Base-by-base conservation (phyloP, 805 yeast species). In the Pichia cephalocereana region DNA sequence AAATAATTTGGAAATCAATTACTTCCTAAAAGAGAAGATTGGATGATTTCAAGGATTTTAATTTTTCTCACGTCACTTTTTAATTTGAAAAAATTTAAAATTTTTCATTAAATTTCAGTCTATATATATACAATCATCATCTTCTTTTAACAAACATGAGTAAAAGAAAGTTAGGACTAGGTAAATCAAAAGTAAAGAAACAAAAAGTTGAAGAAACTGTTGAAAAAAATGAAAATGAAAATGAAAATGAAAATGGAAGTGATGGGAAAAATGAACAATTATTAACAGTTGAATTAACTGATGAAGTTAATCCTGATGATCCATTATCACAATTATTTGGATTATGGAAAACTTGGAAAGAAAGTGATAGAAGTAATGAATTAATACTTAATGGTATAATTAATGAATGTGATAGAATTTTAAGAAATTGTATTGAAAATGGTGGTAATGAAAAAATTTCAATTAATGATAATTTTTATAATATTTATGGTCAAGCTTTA, bases 381-480 rank as follows among this genome's bases (percentile, higher is more conserved):
- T 66, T 80, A 51, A 74, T 85, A 36, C 61, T 85, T 49, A 85
- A 89, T 58, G 97, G 96, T 26, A 74, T 90, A 6, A 76, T 91
- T n/a, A 96, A 90, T 57, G 97, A 91, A 62, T 85, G 96, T 68
- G 96, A 91, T 59, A 68, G 95, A 44, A 62, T 88, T 34, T 70
- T 89, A 54, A 71, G 90, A 60, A 71, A 73, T 48, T 54, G 68
- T 27, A 55, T 58, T 36, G 52, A 63, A 4, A 58, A 63, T 41
- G 61, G 59, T 38, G 52, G 57, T 42, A 60, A 66, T 6, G 67
- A 69, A 8, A 57, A 59, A 23, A 45, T 55, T 37, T 38, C 42
- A 46, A 49, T 76, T 28, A 71, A 75, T 28, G 77, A 76, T 36
- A 71, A 69, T 41, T 86, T 89, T 61, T 83, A 86, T 59, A 69